A percentile compares a stretch with the other conserved stretches of the same genome.
Conservation (phyloP, 257 asterid genomes). For the Phtheirospermum japonicum region DNA sequence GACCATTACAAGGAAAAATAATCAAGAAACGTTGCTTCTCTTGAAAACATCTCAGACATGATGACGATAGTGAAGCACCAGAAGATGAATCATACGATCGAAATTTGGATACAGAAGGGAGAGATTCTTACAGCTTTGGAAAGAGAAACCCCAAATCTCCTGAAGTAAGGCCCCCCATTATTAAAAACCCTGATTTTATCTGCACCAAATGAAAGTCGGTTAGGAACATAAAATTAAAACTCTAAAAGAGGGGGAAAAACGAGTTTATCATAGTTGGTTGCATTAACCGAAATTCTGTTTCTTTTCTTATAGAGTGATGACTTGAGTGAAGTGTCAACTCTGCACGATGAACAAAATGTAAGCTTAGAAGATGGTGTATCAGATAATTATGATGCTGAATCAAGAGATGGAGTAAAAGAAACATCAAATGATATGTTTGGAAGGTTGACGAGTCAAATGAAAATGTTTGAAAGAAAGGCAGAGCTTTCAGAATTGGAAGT, state of each 20-base stretch:
- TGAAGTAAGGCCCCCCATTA: conserved; percentile 62
- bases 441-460: conserved; percentile 41
- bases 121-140: conserved; percentile 30
- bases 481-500: conserved; percentile 80
- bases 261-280: conserved; percentile 2
- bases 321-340: conserved; percentile 40
- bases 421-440: conserved; percentile 32
- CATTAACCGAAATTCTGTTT: conserved; percentile 14
- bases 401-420: conserved; percentile 31
- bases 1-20: conserved; percentile 5
- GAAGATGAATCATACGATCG: conserved; percentile 37
- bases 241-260: no score
- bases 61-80: conserved; percentile 48
- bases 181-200: conserved; percentile 21
- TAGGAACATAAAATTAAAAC: background rate
- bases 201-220: background rate
- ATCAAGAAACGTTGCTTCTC: conserved; percentile 3
- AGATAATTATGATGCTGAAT: conserved; percentile 33
- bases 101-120: conserved; percentile 40
- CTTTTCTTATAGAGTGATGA: conserved; percentile 49
- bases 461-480: conserved; percentile 55
- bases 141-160: conserved; percentile 36
- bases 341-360: conserved; percentile 36
- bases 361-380: conserved; percentile 42
- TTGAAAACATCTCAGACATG: conserved; percentile 43